Evolutionary conservation across 441 rosid genomes (phyloP), one percentile per base, ranked within the genome.

Genomic region (Brassica balearica): DNA sequence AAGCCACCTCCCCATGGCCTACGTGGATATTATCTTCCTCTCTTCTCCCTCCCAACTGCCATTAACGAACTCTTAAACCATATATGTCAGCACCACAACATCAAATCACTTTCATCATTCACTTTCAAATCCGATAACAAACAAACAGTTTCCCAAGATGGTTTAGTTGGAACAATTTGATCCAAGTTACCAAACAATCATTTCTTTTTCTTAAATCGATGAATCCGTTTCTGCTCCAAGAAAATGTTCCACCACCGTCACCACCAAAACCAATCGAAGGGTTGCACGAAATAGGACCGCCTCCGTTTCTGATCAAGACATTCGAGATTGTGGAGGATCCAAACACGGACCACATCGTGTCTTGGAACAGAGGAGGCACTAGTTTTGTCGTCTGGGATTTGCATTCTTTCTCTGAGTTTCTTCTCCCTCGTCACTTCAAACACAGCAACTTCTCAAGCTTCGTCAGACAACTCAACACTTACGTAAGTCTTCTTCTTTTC

Each of bases 381-480:
- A 89, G 88, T 85, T 91, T 89, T 76, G 86, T 88, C 67, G 92
- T 91, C 6, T 87, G 88, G 88, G 93, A 91, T 75, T 85, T 89
- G 63, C 76, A 86, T 77, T 76, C 85, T 60, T 89, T 91, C 81
- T 83, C 95, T 15, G 69, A 82, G 1, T 38, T 38, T 72, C 91
- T 89, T 22, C 95, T 91, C 20, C 93, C 90, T 69, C 79, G 78
- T 17, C 82, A 77, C 72, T 91, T 91, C 83, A 91, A 88, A 84
- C 96, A 91, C 85, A 88, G 78, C 66, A 91, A 91, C 74, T 91
- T 91, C 86, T 91, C 92, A 1, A 89, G 92, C 75, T 91, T 91
- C 77, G 88, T 91, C 75, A 86, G 95, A 80, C 95, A 91, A 73
- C 92, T 91, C 59, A 91, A 91, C 61, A 89, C 93, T 72, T 91